A percentile compares a stretch with the other conserved stretches of the same genome.
phyloP scores from a whole-genome alignment of 179 eudicot species.

The Spergularia azorica region DNA sequence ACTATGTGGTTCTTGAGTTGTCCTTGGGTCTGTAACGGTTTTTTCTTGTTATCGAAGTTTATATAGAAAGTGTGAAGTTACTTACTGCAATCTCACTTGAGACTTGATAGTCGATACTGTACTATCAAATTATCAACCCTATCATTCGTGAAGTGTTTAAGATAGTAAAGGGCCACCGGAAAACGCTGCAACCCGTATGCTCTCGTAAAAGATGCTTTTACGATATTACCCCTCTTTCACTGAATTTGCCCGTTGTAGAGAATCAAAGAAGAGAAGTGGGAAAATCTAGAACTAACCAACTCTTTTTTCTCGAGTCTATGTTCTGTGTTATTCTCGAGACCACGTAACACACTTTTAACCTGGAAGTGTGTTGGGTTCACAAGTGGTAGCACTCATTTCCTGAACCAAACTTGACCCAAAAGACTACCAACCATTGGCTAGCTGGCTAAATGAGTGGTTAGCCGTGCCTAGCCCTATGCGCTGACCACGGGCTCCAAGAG shows the following conservation, averaged over 20 bases:
- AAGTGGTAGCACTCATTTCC: background rate
- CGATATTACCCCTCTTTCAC: too few species aligned
- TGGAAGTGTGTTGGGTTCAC: background rate
- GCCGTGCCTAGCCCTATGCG: constrained; percentile 9
- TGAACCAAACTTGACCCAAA: background rate
- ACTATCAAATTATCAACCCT: too few species aligned
- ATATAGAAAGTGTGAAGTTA: background rate
- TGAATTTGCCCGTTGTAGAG: background rate
- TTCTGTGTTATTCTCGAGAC: constrained; percentile 19
- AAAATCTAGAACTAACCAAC: background rate
- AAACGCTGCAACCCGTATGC: too few species aligned
- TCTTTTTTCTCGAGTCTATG: background rate
- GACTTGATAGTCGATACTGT: too few species aligned
- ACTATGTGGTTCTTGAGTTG: too few species aligned
- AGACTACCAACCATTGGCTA: background rate
- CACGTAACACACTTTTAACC: background rate
- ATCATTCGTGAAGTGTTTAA: too few species aligned
- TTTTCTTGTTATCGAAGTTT: too few species aligned
- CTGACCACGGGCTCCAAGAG: constrained; percentile 12
- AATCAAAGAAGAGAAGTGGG: background rate
- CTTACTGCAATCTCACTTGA: too few species aligned
- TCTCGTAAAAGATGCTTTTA: too few species aligned
- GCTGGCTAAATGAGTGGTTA: background rate
- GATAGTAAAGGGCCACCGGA: too few species aligned
- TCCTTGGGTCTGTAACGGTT: too few species aligned